Conservation (phyloP, 2,329 filamentous ascomycete genomes). For the Lecanicillium sp. region DNA sequence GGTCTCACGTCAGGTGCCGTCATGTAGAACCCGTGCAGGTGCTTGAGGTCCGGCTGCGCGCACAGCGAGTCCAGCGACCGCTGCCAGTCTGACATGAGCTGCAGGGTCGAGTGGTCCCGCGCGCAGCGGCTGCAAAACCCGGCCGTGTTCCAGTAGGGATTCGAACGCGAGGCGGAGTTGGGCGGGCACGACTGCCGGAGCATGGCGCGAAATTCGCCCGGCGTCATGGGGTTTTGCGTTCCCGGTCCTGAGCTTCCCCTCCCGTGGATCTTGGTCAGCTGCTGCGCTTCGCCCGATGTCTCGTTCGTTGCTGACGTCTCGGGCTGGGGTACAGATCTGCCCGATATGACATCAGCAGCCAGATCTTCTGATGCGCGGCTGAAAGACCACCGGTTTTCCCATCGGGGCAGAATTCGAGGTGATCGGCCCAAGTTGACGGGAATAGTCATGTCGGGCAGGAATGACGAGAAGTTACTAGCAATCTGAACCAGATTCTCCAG, state of each 20-base stretch:
- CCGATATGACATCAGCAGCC: slow-evolving; percentile 13
- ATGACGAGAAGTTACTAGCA: slow-evolving; percentile 63
- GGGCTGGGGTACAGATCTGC: slow-evolving; percentile 9
- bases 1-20: slow-evolving; percentile 57
- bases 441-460: slow-evolving; percentile 76
- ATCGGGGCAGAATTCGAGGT: slow-evolving; percentile 43
- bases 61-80: slow-evolving; percentile 58
- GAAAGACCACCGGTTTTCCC: slow-evolving; percentile 45
- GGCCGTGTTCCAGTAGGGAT: slow-evolving; percentile 56
- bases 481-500: slow-evolving; percentile 52
- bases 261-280: background rate
- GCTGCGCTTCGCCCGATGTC: background rate
- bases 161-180: slow-evolving; percentile 52
- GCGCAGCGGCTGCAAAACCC: slow-evolving; percentile 60
- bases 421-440: slow-evolving; percentile 65
- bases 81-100: slow-evolving; percentile 62
- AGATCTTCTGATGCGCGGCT: slow-evolving; percentile 9
- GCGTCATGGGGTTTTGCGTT: slow-evolving; percentile 17
- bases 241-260: background rate
- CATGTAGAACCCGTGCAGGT: slow-evolving; percentile 68
- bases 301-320: slow-evolving; percentile 6
- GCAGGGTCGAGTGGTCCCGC: slow-evolving; percentile 57
- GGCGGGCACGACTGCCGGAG: slow-evolving; percentile 53
- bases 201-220: slow-evolving; percentile 35
- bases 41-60: slow-evolving; percentile 68